phyloP scores from a whole-genome alignment of 2,329 filamentous ascomycete species.

The Fusarium chlamydosporum region DNA sequence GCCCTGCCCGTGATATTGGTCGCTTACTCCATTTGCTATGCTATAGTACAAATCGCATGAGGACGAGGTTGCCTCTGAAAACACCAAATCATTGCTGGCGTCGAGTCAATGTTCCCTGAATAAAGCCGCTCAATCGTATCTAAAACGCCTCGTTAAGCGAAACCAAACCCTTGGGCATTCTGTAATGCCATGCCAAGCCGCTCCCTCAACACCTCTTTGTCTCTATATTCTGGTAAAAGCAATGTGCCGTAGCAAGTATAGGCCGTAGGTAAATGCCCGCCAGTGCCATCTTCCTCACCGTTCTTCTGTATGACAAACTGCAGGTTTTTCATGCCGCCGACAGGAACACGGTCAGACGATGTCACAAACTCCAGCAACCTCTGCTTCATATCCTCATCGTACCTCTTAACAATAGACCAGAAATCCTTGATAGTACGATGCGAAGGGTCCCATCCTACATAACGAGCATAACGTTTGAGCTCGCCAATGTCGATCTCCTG shows the following conservation, averaged over 20 bases:
- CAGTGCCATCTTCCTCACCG: constrained; percentile 70
- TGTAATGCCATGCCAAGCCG: constrained; percentile 88
- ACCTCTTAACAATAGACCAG: constrained; percentile 83
- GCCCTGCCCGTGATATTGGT: background rate
- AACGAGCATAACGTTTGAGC: constrained; percentile 78
- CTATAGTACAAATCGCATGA: background rate
- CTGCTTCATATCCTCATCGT: constrained; percentile 77
- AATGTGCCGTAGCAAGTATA: constrained; percentile 95
- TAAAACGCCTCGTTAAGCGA: constrained; percentile 65
- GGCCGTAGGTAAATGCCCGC: constrained; percentile 80
- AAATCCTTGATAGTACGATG: constrained; percentile 83
- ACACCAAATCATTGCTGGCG: background rate
- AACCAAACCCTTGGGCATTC: constrained; percentile 91
- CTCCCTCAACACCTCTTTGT: constrained; percentile 76
- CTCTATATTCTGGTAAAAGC: constrained; percentile 84
- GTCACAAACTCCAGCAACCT: constrained; percentile 94
- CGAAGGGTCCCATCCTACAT: constrained; percentile 82
- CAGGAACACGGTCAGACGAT: constrained; percentile 89
- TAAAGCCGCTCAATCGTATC: background rate
- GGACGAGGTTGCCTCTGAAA: background rate
- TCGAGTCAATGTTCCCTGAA: background rate
- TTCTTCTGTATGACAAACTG: constrained; percentile 88
- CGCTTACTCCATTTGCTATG: constrained; percentile 12
- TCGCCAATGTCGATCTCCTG: constrained; percentile 83
- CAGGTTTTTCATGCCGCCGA: constrained; percentile 85